Base-by-base conservation (phyloP, 768 basidiomycete genomes). In the Calocybe cyanea region DNA sequence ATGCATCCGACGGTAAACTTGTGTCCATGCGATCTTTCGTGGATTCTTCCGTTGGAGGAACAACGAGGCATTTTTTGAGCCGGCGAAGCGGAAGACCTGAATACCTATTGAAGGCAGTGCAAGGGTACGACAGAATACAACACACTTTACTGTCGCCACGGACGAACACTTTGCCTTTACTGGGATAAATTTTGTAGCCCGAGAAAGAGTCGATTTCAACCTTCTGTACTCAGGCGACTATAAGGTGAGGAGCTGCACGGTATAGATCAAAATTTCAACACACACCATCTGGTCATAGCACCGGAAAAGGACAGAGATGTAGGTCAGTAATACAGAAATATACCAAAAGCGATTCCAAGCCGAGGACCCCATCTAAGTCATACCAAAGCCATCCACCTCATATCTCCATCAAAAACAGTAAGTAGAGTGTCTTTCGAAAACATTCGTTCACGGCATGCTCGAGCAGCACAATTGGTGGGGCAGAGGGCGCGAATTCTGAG, bases 41-140 rank as follows among this genome's bases (percentile, higher is more conserved):
- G 96, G 96, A 79, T 99, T 98, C 78, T 99, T 99, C 76, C 95
- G 90, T 71, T 99, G 96, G 48, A 89, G 76, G 85, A 98, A 98
- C 56, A 99, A 87, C 50, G 95, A 97, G 51, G 93, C 80, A 63
- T 83, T 89, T 82, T 98, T 98, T 54, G 90, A 89, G 65, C 69
- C 76, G 57, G 85, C 77, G 73, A 98, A 98, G 68, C 95, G 92
- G 87, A 95, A 97, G 66, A 92, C 80, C 92, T 95, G 37, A 24
- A 44, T 38, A 6, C 25, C 6, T 28, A 11, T 28, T 6, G 25
- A 28, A 28, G 14, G 34, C 17, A 7, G 34, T 6, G 7, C 34
- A 35, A n/a, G 14, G 17, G 34, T 7, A 6, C 11, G 25, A 17
- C 2, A 24, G 19, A 23, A 21, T 18, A n/a, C 8, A 18, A 41